phyloP scores from a whole-genome alignment of 306 rosid genomes.

The Fragaria ananassa region DNA sequence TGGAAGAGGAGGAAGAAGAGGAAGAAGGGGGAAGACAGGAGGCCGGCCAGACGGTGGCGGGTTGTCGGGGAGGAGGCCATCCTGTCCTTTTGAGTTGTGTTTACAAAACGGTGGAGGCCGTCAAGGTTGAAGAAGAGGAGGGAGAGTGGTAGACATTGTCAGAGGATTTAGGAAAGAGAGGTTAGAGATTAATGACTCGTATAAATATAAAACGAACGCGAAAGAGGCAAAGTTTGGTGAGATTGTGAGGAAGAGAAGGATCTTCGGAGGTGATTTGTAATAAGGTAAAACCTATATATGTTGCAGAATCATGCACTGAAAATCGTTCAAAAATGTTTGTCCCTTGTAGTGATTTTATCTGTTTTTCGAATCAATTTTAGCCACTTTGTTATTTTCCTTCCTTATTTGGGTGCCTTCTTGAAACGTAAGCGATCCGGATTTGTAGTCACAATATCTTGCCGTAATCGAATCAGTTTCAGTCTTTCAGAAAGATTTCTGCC shows the following conservation, averaged over 20 bases:
- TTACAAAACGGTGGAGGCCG: constrained; percentile 29
- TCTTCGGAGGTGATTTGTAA: constrained; percentile 44
- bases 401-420: neutral
- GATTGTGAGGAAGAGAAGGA: constrained; percentile 65
- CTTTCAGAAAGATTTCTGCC: neutral
- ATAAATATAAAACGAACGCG: constrained; percentile 1
- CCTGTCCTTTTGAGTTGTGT: constrained; percentile 39
- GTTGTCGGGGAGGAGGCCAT: constrained; percentile 53
- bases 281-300: neutral
- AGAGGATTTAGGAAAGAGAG: constrained; percentile 36
- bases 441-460: neutral
- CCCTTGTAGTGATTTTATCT: neutral
- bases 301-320: constrained; percentile 6
- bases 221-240: constrained; percentile 36
- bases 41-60: constrained; percentile 31
- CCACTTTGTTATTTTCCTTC: constrained; percentile 1
- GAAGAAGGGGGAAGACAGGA: constrained; percentile 48
- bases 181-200: constrained; percentile 27
- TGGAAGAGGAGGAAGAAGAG: constrained; percentile 10
- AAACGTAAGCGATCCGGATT: no score
- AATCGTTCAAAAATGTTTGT: neutral
- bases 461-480: neutral
- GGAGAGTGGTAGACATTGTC: constrained; percentile 46
- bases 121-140: constrained; percentile 22
- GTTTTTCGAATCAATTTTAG: constrained; percentile 1